Evolutionary conservation across 805 yeast species (phyloP).

Genomic region (Jamesozyma piceae): DNA sequence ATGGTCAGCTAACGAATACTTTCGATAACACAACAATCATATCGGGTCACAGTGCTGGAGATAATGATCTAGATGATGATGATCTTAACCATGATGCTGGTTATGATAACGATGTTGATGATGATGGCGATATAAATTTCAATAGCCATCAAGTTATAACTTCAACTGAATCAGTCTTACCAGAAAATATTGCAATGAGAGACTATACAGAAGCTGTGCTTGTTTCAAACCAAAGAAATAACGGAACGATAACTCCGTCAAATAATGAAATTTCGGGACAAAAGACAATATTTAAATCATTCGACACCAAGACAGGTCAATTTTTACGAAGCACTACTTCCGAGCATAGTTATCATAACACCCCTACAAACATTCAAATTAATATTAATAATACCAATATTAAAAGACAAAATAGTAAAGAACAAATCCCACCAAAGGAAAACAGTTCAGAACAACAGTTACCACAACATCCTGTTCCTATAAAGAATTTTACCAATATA

Average conservation of each 20-base stretch:
- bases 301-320: slow-evolving; percentile 27
- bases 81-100: too few species aligned
- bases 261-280: not conserved
- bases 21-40: not conserved
- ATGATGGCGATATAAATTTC: not conserved
- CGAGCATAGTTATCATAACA: too few species aligned
- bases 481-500: not conserved
- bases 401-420: slow-evolving; percentile 2
- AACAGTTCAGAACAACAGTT: not conserved
- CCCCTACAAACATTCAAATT: not conserved
- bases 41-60: not conserved
- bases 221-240: not conserved
- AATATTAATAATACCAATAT: not conserved
- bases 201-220: slow-evolving; percentile 8
- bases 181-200: slow-evolving; percentile 1
- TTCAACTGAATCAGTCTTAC: not conserved
- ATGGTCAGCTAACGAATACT: not conserved
- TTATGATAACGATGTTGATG: not conserved
- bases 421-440: slow-evolving; percentile 5
- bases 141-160: not conserved
- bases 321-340: slow-evolving; percentile 12
- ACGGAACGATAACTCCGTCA: slow-evolving; percentile 7
- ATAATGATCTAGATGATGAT: not conserved
- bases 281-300: slow-evolving; percentile 22
- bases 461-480: not conserved